phyloP scores from a whole-genome alignment of 352 stramenopile genomes.

The Thalassiosira hispida region DNA sequence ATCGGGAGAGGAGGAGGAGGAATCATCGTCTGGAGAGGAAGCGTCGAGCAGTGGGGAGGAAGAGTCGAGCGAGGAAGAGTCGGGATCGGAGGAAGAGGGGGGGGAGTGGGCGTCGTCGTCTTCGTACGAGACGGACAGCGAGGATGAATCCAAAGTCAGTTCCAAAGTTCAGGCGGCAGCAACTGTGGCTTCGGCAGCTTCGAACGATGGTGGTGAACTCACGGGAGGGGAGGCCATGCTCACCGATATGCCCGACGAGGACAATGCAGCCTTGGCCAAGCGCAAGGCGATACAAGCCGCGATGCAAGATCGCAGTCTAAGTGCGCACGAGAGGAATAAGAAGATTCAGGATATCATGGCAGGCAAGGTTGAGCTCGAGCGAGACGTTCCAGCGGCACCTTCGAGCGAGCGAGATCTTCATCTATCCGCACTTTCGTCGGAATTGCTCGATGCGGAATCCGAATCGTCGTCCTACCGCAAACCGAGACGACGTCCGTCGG shows the following conservation, averaged over 20 bases:
- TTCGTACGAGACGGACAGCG: background rate
- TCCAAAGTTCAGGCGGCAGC: background rate
- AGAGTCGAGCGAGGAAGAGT: background rate
- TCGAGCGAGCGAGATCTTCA: too few relatives aligned
- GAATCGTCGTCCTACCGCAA: too few relatives aligned
- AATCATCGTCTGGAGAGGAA: constrained; percentile 12
- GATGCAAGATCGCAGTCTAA: constrained; percentile 8
- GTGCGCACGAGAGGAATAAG: background rate
- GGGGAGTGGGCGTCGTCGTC: constrained; percentile 7
- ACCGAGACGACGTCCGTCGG: too few relatives aligned
- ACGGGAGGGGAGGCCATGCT: background rate
- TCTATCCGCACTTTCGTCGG: too few relatives aligned
- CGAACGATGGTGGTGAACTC: too few relatives aligned
- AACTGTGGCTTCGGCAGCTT: background rate
- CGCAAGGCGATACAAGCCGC: constrained; percentile 10
- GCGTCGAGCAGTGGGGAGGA: constrained; percentile 9
- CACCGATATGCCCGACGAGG: constrained; percentile 8
- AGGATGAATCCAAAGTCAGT: background rate
- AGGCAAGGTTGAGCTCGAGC: too few relatives aligned
- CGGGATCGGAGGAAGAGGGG: constrained; percentile 9
- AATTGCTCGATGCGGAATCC: too few relatives aligned
- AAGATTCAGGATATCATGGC: constrained; percentile 7
- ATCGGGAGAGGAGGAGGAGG: constrained; percentile 15
- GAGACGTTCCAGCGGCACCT: too few relatives aligned
- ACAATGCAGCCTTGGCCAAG: constrained; percentile 8